These are phyloP conservation scores for Erysimum cheiri DNA, from an alignment of 441 rosid genomes.

Conservation along the genomic window DNA sequence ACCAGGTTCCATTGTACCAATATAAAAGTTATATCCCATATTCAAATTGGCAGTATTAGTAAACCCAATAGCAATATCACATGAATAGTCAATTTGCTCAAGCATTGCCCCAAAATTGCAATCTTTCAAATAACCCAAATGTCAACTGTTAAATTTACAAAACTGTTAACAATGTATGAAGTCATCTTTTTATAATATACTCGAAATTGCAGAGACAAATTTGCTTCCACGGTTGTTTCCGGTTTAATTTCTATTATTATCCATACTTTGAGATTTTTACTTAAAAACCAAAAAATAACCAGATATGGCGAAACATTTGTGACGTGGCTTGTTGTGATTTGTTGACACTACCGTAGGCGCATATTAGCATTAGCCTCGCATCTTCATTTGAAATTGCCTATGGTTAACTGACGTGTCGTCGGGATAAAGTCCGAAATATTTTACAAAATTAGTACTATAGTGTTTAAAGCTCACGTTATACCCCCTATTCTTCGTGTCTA, in stretches of 20 bases:
- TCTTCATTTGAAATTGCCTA: slow-evolving; percentile 42
- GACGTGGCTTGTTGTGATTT: slow-evolving; percentile 24
- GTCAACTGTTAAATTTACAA: not conserved
- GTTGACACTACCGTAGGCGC: slow-evolving; percentile 36
- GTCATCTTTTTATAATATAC: too few relatives aligned
- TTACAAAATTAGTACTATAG: slow-evolving; percentile 1
- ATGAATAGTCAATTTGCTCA: not conserved
- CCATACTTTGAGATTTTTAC: slow-evolving; percentile 22
- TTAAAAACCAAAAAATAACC: not conserved
- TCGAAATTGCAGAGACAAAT: too few relatives aligned
- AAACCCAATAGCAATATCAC: slow-evolving; percentile 7
- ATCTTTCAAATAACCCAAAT: not conserved
- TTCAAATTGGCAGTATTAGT: slow-evolving; percentile 15
- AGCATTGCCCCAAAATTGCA: not conserved
- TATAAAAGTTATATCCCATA: not conserved
- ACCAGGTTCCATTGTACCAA: slow-evolving; percentile 23
- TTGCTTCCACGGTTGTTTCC: not conserved
- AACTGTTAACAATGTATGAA: not conserved
- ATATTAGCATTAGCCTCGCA: slow-evolving; percentile 45
- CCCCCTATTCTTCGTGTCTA: not conserved
- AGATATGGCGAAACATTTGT: not conserved
- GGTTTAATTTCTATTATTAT: not conserved
- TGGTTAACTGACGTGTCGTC: slow-evolving; percentile 40
- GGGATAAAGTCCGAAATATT: slow-evolving; percentile 38
- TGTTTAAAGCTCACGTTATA: slow-evolving; percentile 3